Conservation (phyloP, 2,329 filamentous ascomycete genomes). For the Orbilia ellipsospora region DNA sequence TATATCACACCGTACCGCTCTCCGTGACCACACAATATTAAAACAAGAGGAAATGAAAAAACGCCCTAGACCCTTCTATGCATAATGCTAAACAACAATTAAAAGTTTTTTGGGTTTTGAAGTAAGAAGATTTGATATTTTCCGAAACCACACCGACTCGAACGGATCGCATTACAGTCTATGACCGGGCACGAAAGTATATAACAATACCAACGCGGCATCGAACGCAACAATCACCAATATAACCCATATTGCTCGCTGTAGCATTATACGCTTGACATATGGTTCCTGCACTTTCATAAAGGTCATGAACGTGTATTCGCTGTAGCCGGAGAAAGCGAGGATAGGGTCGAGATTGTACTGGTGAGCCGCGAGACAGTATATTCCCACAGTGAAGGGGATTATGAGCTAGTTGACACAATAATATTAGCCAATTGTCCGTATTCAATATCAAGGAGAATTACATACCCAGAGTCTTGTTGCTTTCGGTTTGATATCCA, state of each 20-base stretch:
- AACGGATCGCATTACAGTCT: conserved; percentile 68
- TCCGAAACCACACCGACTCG: too few relatives aligned
- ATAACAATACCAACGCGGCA: conserved; percentile 84
- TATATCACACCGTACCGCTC: too few relatives aligned
- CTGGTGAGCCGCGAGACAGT: conserved; percentile 89
- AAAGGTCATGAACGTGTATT: conserved; percentile 96
- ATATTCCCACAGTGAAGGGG: conserved; percentile 90
- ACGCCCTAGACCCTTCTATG: neutral
- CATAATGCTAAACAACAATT: conserved; percentile 1
- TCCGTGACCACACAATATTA: neutral
- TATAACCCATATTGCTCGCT: conserved; percentile 84
- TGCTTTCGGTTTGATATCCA: conserved; percentile 74
- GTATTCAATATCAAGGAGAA: neutral
- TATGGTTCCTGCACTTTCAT: conserved; percentile 89
- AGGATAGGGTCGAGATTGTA: conserved; percentile 94
- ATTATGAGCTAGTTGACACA: conserved; percentile 73
- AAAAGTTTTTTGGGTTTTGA: neutral
- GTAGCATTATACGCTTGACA: conserved; percentile 83
- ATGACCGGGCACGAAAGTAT: conserved; percentile 94
- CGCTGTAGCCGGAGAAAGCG: conserved; percentile 87
- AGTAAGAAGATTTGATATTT: too few relatives aligned
- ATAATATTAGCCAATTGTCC: neutral
- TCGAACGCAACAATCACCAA: conserved; percentile 79
- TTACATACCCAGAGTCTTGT: conserved; percentile 84
- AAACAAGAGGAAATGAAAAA: neutral